Base-by-base conservation (phyloP, 1,139 yeast species). In the Sugiyamaella paludigena region DNA sequence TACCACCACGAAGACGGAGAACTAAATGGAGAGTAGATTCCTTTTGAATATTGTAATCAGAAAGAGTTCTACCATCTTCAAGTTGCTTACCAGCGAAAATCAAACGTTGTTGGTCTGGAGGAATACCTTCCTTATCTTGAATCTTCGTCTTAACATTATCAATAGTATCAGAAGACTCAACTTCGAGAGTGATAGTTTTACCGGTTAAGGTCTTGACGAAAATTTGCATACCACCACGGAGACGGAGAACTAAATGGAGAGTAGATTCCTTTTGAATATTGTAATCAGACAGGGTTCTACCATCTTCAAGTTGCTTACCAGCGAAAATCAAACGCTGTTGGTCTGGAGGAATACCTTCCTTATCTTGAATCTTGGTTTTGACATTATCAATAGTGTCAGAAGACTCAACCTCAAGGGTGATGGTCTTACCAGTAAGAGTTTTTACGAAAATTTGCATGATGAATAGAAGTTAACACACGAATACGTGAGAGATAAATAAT, bases 241-340 rank as follows among this genome's bases (percentile, higher is more conserved):
- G 79, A 77, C 94, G 84, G 56, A 85, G 74, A 52, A 86, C 94
- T 73, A 86, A 77, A 73, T 85, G 94, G 52, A 85, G 73, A 56
- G 94, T 85, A 36, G 92, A 85, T 71, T 85, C 92, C 77, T 84
- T 85, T 72, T 85, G 94, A 70, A 85, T 85, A 79, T 85, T 85
- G 84, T 85, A 85, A 73, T 85, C 92, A 49, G 88, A 82, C 55
- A 84, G 74, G 48, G 91, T 84, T 77, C 91, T 80, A 57, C 92
- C 92, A 60, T 84, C 92, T 72, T 84, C 91, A 63, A 84, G 76
- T 72, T 84, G 92, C 76, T 84, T 84, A 78, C 92, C 92, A 64
- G 92, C 91, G 66, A 84, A 84, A 72, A 84, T 84, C 63, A 84
- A 77, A 75, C 91, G 79, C 73, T 84, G 91, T 70, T 84, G 92